Conservation (phyloP, 164 flowering plant genomes). For the grape (Vitis vinifera) region DNA sequence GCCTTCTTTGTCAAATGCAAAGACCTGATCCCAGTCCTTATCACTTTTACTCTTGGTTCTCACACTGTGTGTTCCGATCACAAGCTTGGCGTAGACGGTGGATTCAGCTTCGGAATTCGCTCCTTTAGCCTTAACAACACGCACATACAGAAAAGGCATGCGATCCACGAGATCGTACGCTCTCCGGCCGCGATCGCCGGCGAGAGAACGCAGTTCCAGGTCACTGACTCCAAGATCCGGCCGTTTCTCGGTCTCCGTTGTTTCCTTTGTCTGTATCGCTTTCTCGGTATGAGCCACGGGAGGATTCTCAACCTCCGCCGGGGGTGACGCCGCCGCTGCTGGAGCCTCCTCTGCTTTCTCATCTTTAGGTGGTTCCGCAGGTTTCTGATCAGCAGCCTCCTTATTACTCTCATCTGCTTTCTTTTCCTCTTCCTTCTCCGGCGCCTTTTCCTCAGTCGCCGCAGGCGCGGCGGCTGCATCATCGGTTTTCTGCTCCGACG, state of each 20-base stretch:
- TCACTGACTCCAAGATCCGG: slow-evolving; percentile 30
- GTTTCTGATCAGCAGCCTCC: slow-evolving; percentile 21
- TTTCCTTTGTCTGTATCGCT: slow-evolving; percentile 17
- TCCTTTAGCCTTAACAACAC: slow-evolving; percentile 69
- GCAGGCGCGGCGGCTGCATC: slow-evolving; percentile 24
- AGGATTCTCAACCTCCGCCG: slow-evolving; percentile 31
- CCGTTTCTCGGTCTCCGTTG: slow-evolving; percentile 8
- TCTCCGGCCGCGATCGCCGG: slow-evolving; percentile 35
- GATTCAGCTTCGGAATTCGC: slow-evolving; percentile 20
- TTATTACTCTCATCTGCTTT: slow-evolving; percentile 19
- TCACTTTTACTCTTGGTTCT: slow-evolving; percentile 48
- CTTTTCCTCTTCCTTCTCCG: slow-evolving; percentile 20
- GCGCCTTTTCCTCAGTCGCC: slow-evolving; percentile 30
- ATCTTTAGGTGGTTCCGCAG: slow-evolving; percentile 21
- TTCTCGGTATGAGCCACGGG: slow-evolving; percentile 29
- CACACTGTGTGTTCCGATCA: slow-evolving; percentile 76
- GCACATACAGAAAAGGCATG: slow-evolving; percentile 77
- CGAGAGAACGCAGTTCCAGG: slow-evolving; percentile 40
- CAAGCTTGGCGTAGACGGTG: slow-evolving; percentile 56
- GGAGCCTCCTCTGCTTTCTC: slow-evolving; percentile 18
- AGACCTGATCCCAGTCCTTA: slow-evolving; percentile 92
- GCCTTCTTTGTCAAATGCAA: slow-evolving; percentile 80
- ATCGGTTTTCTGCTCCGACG: slow-evolving; percentile 30
- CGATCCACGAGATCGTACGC: slow-evolving; percentile 78
- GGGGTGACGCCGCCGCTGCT: neutral